Evolutionary conservation across 306 rosid genomes (phyloP).

Genomic region (Corylus avellana): DNA sequence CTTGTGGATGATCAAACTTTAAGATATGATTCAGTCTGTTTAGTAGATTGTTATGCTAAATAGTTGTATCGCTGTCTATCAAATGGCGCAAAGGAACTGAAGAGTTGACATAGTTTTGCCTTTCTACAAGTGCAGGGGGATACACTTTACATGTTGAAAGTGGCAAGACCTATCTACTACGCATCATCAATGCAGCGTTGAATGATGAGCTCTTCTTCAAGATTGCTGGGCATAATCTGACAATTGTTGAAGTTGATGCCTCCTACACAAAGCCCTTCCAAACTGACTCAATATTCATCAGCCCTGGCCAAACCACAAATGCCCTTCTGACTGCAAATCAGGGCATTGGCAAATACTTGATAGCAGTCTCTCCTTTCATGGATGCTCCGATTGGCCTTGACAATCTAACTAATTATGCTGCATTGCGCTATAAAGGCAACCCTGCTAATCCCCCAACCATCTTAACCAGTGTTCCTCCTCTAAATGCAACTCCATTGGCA

Average conservation of each 20-base stretch:
- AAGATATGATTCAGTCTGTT: no score
- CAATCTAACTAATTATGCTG: constrained; percentile 52
- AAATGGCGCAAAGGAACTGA: no score
- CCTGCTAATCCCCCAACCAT: constrained; percentile 34
- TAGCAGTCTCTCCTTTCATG: constrained; percentile 72
- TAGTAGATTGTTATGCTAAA: no score
- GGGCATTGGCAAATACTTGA: constrained; percentile 56
- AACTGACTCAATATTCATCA: constrained; percentile 53
- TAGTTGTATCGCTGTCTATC: no score
- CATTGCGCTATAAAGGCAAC: constrained; percentile 57
- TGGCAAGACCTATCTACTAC: constrained; percentile 69
- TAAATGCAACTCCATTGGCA: constrained; percentile 58
- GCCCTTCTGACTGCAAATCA: constrained; percentile 48
- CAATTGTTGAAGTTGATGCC: constrained; percentile 76
- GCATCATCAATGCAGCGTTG: constrained; percentile 70
- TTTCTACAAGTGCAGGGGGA: constrained; percentile 45
- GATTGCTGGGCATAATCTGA: constrained; percentile 54
- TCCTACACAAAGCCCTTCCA: constrained; percentile 68
- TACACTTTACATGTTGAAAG: constrained; percentile 62
- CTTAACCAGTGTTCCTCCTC: constrained; percentile 52
- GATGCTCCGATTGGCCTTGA: constrained; percentile 65
- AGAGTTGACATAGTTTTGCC: constrained; percentile 3
- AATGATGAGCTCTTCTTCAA: constrained; percentile 82
- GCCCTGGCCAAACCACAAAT: constrained; percentile 86
- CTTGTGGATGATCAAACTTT: no score